Conservation (phyloP, 768 basidiomycete genomes). For the Cyclocybe aegerita region DNA sequence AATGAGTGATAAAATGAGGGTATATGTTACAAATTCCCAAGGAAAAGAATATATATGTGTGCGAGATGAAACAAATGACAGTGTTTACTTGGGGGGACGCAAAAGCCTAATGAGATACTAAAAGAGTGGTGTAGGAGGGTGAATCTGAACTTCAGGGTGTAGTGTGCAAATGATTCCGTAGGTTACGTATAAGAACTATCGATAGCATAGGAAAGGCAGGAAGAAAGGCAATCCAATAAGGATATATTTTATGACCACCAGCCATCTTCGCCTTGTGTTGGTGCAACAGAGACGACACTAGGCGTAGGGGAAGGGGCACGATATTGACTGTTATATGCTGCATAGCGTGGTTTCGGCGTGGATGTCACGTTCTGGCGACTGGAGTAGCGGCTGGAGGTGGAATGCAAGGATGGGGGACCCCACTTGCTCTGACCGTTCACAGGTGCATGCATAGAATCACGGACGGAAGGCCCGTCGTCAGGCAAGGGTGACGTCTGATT, state of each 20-base stretch:
- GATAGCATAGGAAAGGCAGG: slow-evolving; percentile 7
- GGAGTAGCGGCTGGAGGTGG: slow-evolving; percentile 36
- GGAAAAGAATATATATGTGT: slow-evolving; percentile 13
- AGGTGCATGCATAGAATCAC: slow-evolving; percentile 69
- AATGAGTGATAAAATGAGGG: slow-evolving; percentile 22
- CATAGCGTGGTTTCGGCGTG: slow-evolving; percentile 32
- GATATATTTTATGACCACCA: slow-evolving; percentile 62
- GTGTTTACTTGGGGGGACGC: too few species aligned
- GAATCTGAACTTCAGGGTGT: too few species aligned
- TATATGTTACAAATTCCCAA: slow-evolving; percentile 22
- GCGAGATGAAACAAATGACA: slow-evolving; percentile 6
- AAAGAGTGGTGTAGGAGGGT: slow-evolving; percentile 1
- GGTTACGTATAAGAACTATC: slow-evolving; percentile 11
- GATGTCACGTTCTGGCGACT: slow-evolving; percentile 26
- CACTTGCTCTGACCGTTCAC: slow-evolving; percentile 27
- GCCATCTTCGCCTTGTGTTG: slow-evolving; percentile 71
- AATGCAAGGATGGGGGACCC: slow-evolving; percentile 26
- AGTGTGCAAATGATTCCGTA: slow-evolving; percentile 4
- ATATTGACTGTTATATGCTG: slow-evolving; percentile 20
- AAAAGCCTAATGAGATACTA: slow-evolving; percentile 1
- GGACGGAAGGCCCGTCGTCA: slow-evolving; percentile 58
- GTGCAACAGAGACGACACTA: slow-evolving; percentile 71
- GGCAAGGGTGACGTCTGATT: slow-evolving; percentile 26
- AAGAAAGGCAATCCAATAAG: background rate
- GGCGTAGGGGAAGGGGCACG: slow-evolving; percentile 68